Evolutionary conservation across 2,329 filamentous ascomycete genomes (phyloP), one percentile per base, ranked within the genome.

Genomic region (Piedraia hortae): DNA sequence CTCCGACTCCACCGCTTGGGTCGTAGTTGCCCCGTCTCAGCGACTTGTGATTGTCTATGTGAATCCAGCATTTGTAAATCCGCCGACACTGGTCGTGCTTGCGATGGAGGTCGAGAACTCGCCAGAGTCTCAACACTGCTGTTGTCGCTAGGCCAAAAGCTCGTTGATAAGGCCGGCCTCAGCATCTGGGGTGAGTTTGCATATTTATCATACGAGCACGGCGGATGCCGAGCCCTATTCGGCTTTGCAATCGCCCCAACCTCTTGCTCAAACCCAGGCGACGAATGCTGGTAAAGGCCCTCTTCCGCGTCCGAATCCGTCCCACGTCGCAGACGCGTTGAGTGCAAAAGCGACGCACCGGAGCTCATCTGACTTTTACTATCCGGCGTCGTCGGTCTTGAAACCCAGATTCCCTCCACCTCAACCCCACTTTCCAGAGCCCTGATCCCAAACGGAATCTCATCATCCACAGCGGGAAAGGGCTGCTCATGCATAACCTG

Each of bases 381-480:
- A 21, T 37, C 34, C 12, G 39, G 42, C 5, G 50, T 53, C 33
- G 53, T 54, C 21, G 34, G 39, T 25, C 42, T 37, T 9, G 51
- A 55, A 16, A 53, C 50, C 49, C 50, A 56, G 22, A 91, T 78
- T 3, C 77, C 80, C 31, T 89, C 74, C 5, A 89, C 62, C 39
- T 82, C 62, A 19, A 88, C 54, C 4, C 78, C 78, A 33, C 62
- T 71, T 41, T 90, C 69, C 20, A 91, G 62, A 4, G 80, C 80
- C 33, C 72, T 65, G 23, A 85, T 62, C 10, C 82, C 80, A 36
- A 91, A 91, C 0, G 77, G 78, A 16, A 88, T 62, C 6, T 74
- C 67, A 22, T 61, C 52, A 21, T 52, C 35, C 53, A 62, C 10
- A 5, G 29, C 50, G 63, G 14, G 24, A 15, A 15, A 17, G n/a